These are phyloP conservation scores for Naganishia randhawae DNA, from an alignment of 768 basidiomycete species.

Conservation along the genomic window DNA sequence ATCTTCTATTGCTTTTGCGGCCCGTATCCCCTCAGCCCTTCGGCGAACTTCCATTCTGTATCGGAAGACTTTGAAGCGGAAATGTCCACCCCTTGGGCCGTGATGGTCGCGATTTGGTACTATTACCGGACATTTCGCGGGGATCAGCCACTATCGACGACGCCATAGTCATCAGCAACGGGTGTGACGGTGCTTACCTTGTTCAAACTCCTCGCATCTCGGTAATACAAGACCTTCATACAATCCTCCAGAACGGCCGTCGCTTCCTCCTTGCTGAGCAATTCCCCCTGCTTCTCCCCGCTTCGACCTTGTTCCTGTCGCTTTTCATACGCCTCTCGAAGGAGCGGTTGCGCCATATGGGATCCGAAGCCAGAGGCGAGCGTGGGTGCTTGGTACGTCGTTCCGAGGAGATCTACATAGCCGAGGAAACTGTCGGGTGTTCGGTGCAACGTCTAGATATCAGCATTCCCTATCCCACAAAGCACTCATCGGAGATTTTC, in stretches of 20 bases:
- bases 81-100: slow-evolving; percentile 68
- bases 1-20: slow-evolving; percentile 71
- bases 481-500: too few relatives aligned
- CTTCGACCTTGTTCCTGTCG: slow-evolving; percentile 57
- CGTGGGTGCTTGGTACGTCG: slow-evolving; percentile 87
- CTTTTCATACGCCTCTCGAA: slow-evolving; percentile 86
- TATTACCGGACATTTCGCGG: slow-evolving; percentile 44
- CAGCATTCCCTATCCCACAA: background rate
- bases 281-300: slow-evolving; percentile 34
- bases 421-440: slow-evolving; percentile 90
- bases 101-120: slow-evolving; percentile 94
- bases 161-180: too few relatives aligned
- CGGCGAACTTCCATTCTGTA: slow-evolving; percentile 88
- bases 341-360: slow-evolving; percentile 85
- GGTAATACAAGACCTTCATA: slow-evolving; percentile 92
- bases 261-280: slow-evolving; percentile 74
- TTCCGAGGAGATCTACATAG: slow-evolving; percentile 92
- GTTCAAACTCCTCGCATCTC: slow-evolving; percentile 91
- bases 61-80: slow-evolving; percentile 71
- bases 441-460: too few relatives aligned
- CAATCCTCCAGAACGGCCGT: slow-evolving; percentile 71
- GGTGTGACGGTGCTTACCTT: slow-evolving; percentile 60
- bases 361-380: slow-evolving; percentile 92
- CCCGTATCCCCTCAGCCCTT: slow-evolving; percentile 75
- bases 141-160: slow-evolving; percentile 22